A percentile compares a stretch with the other conserved stretches of the same genome.
These are phyloP conservation scores for Alternaria novae-zelandiae DNA, from an alignment of 2,329 filamentous ascomycete species.

Conservation along the genomic window DNA sequence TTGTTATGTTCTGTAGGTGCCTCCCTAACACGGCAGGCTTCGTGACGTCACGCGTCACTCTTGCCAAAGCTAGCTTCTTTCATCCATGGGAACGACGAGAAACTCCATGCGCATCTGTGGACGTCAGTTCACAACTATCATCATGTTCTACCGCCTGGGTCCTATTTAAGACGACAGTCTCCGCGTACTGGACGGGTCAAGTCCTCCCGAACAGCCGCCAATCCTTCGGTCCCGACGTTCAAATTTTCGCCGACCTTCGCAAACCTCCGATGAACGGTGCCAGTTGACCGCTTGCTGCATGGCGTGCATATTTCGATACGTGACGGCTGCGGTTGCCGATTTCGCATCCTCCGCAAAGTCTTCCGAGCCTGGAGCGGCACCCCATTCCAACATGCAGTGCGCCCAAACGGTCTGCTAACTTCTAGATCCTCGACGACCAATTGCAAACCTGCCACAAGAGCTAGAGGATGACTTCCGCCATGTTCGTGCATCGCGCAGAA, in stretches of 20 bases:
- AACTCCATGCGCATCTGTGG: background rate
- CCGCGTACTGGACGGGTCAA: background rate
- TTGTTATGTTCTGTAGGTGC: background rate
- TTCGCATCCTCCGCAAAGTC: constrained; percentile 10
- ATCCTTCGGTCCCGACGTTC: background rate
- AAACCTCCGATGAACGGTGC: background rate
- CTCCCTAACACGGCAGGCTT: background rate
- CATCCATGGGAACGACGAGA: background rate
- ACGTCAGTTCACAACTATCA: background rate
- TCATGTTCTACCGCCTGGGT: background rate
- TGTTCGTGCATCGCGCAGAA: constrained; percentile 7
- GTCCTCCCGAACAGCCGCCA: background rate
- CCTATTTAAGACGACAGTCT: background rate
- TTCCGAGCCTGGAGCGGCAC: background rate
- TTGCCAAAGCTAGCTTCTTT: background rate
- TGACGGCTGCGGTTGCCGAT: constrained; percentile 5
- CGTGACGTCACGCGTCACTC: background rate
- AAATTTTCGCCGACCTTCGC: background rate
- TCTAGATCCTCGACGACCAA: constrained; percentile 11
- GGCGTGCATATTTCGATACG: background rate
- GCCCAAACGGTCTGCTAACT: constrained; percentile 5
- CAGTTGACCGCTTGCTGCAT: background rate
- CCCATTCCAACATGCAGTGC: constrained; percentile 4
- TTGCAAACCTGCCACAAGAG: background rate
- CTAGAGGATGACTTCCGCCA: constrained; percentile 7